phyloP scores from a whole-genome alignment of 768 basidiomycete species.

The Termitomyces sp. region DNA sequence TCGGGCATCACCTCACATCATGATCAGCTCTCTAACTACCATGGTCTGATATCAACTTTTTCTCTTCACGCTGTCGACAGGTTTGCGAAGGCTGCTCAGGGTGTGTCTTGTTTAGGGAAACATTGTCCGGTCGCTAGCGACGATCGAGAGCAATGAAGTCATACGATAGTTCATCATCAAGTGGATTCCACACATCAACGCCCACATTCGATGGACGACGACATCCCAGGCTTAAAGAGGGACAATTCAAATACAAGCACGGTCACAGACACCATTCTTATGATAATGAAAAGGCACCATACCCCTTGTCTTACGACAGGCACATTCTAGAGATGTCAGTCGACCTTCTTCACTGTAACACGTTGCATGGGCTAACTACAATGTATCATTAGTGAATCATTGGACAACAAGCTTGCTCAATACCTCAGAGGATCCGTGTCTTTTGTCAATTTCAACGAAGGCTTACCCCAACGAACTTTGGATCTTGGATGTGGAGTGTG shows the following conservation, averaged over 20 bases:
- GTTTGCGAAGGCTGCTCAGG: neutral
- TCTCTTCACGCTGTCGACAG: neutral
- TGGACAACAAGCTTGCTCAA: conserved; percentile 48
- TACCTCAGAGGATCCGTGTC: conserved; percentile 54
- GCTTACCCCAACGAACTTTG: conserved; percentile 48
- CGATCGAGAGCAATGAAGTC: conserved; percentile 16
- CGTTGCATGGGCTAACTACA: neutral
- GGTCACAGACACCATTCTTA: conserved; percentile 66
- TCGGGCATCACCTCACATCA: conserved; percentile 14
- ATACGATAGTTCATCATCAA: conserved; percentile 15
- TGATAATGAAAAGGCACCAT: conserved; percentile 74
- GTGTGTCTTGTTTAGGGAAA: neutral
- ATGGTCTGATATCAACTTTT: conserved; percentile 12
- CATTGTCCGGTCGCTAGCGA: neutral
- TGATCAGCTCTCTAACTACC: conserved; percentile 10
- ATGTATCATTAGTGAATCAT: conserved; percentile 39
- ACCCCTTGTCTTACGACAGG: conserved; percentile 70
- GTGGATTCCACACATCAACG: conserved; percentile 10
- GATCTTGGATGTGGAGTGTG: conserved; percentile 76
- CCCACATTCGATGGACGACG: conserved; percentile 34
- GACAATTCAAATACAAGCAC: conserved; percentile 53
- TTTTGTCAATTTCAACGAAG: conserved; percentile 51
- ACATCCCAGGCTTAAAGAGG: conserved; percentile 44
- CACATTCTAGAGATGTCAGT: conserved; percentile 61
- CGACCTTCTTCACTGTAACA: neutral